Evolutionary conservation across 1,284 basidiomycete species (phyloP), one percentile per base, ranked within the genome.

Genomic region (Moesziomyces sp.): DNA sequence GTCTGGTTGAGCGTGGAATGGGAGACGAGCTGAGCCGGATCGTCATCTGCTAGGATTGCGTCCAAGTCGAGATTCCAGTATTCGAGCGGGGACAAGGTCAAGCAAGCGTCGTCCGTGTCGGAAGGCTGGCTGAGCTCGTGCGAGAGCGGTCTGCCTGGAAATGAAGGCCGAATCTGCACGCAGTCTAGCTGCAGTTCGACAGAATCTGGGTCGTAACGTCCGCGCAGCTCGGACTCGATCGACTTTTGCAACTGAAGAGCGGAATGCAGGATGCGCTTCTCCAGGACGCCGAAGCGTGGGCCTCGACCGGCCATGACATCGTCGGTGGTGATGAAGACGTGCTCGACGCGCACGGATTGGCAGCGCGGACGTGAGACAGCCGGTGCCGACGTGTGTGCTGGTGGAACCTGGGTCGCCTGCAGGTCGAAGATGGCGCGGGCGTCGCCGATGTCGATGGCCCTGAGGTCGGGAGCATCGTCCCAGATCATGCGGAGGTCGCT

Each of bases 311-410:
- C 61, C 52, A 80, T 76, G 38, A 81, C 71, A 28, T 79, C 76
- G 52, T 83, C 79, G 33, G 82, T 77, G 14, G 82, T 83, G 45
- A 83, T 52, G 35, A 83, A 74, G 57, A 82, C 76, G 56, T 83
- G 82, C 26, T 79, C 81, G 43, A 83, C 74, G 11, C 72, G 71
- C 6, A 78, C 56, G 10, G 55, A 54, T 5, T 65, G 62, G 30
- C 76, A 77, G 14, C 65, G 65, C 10, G 65, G 73, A 7, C 61
- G 68, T n/a, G 60, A 63, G 28, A 56, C 51, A 1, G 59, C 8
- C 4, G 60, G 23, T 5, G 44, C 13, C 6, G 48, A 21, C 9
- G 59, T 35, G 16, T 21, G n/a, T 16, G 33, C 4, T 16, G 64
- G 8, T 14, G 23, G 26, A 11, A 40, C 30, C 3, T 58, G 53